Percentiles rank a stretch among this genome's conserved stretches.
Evolutionary conservation across 805 yeast species (phyloP).

Genomic region (Hanseniaspora occidentalis): DNA sequence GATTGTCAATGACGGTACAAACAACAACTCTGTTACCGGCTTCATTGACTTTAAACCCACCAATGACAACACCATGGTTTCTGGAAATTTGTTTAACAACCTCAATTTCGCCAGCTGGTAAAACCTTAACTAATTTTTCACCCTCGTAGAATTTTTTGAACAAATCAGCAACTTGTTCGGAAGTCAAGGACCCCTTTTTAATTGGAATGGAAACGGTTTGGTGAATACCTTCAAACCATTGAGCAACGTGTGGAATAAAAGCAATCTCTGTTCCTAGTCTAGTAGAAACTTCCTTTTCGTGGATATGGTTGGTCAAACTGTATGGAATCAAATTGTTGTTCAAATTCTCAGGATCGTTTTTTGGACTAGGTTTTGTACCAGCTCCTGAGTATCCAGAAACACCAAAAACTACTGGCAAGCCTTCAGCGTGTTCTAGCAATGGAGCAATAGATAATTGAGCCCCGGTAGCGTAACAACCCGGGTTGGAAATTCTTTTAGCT

Average conservation of each 20-base stretch:
- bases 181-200: constrained; percentile 53
- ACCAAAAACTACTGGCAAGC: constrained; percentile 81
- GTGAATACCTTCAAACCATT: constrained; percentile 98
- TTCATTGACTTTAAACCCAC: constrained; percentile 90
- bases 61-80: constrained; percentile 88
- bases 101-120: constrained; percentile 74
- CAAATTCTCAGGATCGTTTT: constrained; percentile 70
- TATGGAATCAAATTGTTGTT: constrained; percentile 85
- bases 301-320: constrained; percentile 91
- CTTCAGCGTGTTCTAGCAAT: constrained; percentile 49
- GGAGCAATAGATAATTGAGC: constrained; percentile 92
- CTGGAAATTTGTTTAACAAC: constrained; percentile 83
- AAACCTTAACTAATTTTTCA: constrained; percentile 69
- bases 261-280: constrained; percentile 73
- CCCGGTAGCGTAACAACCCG: constrained; percentile 99
- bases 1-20: constrained; percentile 90
- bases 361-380: constrained; percentile 96
- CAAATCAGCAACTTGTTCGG: constrained; percentile 63
- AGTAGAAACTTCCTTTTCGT: constrained; percentile 81
- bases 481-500: constrained; percentile 82
- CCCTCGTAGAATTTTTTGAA: constrained; percentile 82
- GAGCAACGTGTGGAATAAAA: constrained; percentile 95
- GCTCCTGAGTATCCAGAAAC: constrained; percentile 99
- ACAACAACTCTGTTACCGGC: constrained; percentile 83
- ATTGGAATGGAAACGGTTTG: constrained; percentile 87